A percentile compares a stretch with the other conserved stretches of the same genome.
Conservation (phyloP, 768 basidiomycete genomes). For the Crepidotus variabilis region DNA sequence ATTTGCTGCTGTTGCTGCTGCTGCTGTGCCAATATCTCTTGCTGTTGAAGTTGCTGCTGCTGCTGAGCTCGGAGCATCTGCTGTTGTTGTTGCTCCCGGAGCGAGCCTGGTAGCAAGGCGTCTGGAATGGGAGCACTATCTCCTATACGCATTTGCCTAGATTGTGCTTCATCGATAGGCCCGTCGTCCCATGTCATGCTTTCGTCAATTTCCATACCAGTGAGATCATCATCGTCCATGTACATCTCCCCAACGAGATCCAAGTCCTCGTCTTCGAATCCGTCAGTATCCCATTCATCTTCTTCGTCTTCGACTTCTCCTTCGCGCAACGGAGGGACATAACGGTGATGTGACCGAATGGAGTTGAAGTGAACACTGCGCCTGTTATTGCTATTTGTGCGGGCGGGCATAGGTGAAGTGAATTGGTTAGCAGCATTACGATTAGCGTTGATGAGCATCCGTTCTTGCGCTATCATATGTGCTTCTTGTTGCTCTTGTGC, state of each 20-base stretch:
- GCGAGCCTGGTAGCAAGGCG: conserved; percentile 29
- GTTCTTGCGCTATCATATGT: conserved; percentile 46
- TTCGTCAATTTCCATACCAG: conserved; percentile 68
- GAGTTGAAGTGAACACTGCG: conserved; percentile 72
- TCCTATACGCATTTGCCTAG: conserved; percentile 15
- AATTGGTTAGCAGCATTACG: conserved; percentile 46
- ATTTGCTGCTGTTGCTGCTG: conserved; percentile 27
- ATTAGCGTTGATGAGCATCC: conserved; percentile 47
- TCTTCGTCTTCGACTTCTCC: conserved; percentile 69
- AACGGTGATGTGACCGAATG: conserved; percentile 63
- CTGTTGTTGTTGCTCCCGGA: conserved; percentile 28
- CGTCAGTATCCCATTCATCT: conserved; percentile 64
- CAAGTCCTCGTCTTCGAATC: conserved; percentile 66
- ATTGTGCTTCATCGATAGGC: conserved; percentile 43
- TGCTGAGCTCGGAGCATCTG: conserved; percentile 23
- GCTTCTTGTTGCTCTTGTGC: conserved; percentile 64
- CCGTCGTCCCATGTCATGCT: conserved; percentile 87
- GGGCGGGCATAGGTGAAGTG: conserved; percentile 41
- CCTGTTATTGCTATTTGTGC: conserved; percentile 29
- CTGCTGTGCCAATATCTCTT: conserved; percentile 27
- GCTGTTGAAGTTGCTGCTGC: conserved; percentile 25
- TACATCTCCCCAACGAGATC: conserved; percentile 52
- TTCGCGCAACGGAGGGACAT: conserved; percentile 84
- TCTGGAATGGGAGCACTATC: conserved; percentile 27
- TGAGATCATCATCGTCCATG: conserved; percentile 27